Base-by-base conservation (phyloP, 768 basidiomycete genomes). In the Scleroderma citrinum region DNA sequence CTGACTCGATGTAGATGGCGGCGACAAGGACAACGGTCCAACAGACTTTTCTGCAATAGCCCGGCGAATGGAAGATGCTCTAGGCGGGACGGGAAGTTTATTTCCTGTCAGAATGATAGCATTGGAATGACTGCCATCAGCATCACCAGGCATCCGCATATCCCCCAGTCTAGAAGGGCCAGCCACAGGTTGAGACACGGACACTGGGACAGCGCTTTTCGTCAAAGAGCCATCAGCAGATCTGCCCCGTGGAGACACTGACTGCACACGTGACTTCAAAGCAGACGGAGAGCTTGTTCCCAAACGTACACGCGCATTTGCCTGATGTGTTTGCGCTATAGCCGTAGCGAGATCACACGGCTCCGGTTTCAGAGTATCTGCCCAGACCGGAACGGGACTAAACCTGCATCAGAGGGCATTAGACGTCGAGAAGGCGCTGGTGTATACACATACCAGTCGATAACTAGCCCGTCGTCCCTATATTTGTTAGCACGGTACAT, bases 341-440 rank as follows among this genome's bases (percentile, higher is more conserved):
- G 60, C 49, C 21, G 66, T 51, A 32, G 60, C 66, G 23, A 68
- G 66, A 40, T 64, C 62, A 17, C 50, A 51, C 0, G 55, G 23
- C n/a, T 47, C 51, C 7, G 65, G 65, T 49, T 51, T 54, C 41
- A 65, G 48, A 0, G 65, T 63, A 49, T 67, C 64, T 44, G 65
- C 60, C 63, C 63, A 60, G 40, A 69, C 63, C 4, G 67, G 58
- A 12, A 64, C 54, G 6, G 51, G 24, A 32, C 65, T 67, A 41
- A 20, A 61, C 65, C 67, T 69, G 26, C 8, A 8, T 29, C 26
- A 29, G 4, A 29, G 24, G 19, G 14, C 16, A 21, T 58, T 47
- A 52, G 16, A n/a, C 4, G 0, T 16, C 5, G 13, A 34, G 4
- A 19, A 38, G 42, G 14, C 31, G 3, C 26, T 23, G 2, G 24